Evolutionary conservation across 495 filamentous ascomycete genomes (phyloP), one percentile per base, ranked within the genome.

Genomic region (Aeminium ludgeri): DNA sequence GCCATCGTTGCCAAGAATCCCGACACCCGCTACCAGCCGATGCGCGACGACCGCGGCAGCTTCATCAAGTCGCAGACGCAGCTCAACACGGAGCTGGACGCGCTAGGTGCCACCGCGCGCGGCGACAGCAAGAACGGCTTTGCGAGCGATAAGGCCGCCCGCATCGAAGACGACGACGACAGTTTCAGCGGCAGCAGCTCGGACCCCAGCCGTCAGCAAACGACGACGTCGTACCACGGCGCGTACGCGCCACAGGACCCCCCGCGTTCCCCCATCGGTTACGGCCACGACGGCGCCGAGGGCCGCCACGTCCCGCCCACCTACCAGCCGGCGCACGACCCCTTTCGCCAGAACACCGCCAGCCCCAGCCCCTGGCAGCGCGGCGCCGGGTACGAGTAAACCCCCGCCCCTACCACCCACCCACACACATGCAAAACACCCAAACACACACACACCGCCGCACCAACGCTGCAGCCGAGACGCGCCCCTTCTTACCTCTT

Each of bases 31-130:
- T 97, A 96, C 62, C 86, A 95, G 59, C 83, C 82, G 41, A 95
- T 97, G 85, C 76, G 80, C 38, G 89, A 96, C 55, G 89, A 96
- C 63, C 80, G 89, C 44, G 82, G 82, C 34, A 94, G 86, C 2
- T 95, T 96, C 63, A 95, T 95, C 76, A 97, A 97, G 67, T 95
- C 87, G 3, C 79, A 91, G 50, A 79, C 81, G n/a, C 74, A 86
- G 51, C 67, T 96, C 41, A 82, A 70, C 17, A 89, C 80, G 2
- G 89, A 97, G 56, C 67, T 97, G 43, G 87, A 96, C 61, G 89
- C 89, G 6, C 67, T 97, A 23, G 91, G 82, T 45, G 85, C 78
- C 34, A 95, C 89, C 8, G 89, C 89, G 20, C 80, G 89, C 43
- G 86, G 86, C 41, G 82, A 87, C 44, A 58, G 65, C 48, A 87